A percentile compares a stretch with the other conserved stretches of the same genome.
These are phyloP conservation scores for Ustilago nuda DNA, from an alignment of 1,284 basidiomycete species.

Conservation along the genomic window DNA sequence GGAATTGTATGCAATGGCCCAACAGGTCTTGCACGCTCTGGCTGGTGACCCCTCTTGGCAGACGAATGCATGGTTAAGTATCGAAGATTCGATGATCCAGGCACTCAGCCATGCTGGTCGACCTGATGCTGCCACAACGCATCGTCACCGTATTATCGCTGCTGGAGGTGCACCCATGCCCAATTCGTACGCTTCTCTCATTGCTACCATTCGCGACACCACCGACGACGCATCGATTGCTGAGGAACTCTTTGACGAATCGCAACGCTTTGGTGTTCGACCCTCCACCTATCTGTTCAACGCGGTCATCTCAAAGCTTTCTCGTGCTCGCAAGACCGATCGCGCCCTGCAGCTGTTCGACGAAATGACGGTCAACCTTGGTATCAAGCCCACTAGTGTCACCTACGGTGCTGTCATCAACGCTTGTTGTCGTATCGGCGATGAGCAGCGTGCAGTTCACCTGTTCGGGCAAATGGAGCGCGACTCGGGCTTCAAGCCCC, in stretches of 20 bases:
- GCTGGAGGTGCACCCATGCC: constrained; percentile 58
- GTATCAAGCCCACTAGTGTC: constrained; percentile 81
- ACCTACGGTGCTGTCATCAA: constrained; percentile 93
- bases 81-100: constrained; percentile 65
- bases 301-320: constrained; percentile 68
- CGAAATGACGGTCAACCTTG: constrained; percentile 53
- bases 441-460: constrained; percentile 82
- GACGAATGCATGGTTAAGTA: constrained; percentile 69
- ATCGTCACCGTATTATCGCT: constrained; percentile 62
- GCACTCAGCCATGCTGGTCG: constrained; percentile 65
- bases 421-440: constrained; percentile 86
- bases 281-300: constrained; percentile 67
- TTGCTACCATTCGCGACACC: constrained; percentile 66
- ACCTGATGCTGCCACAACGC: constrained; percentile 51
- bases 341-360: constrained; percentile 66
- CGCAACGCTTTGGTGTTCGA: constrained; percentile 60
- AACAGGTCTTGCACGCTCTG: constrained; percentile 52
- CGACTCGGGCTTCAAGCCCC: constrained; percentile 81
- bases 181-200: constrained; percentile 65
- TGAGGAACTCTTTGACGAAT: constrained; percentile 67
- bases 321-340: constrained; percentile 66
- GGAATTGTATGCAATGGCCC: constrained; percentile 73
- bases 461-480: constrained; percentile 87
- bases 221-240: constrained; percentile 68
- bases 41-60: constrained; percentile 66